A percentile compares a stretch with the other conserved stretches of the same genome.
phyloP scores from a whole-genome alignment of 116 monocot genomes.

The Trichopus zeylanicus region DNA sequence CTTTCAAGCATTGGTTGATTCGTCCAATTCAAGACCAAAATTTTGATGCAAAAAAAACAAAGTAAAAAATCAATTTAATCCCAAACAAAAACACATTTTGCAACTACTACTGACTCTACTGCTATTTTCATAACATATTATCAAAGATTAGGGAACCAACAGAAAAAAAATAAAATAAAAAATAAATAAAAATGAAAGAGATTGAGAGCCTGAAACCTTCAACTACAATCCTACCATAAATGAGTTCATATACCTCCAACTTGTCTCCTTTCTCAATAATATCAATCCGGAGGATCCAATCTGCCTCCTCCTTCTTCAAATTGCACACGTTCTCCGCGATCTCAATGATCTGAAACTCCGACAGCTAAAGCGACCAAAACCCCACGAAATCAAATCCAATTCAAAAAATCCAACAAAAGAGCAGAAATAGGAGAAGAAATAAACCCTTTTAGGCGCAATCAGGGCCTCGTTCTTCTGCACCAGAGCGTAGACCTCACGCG shows the following conservation, averaged over 20 bases:
- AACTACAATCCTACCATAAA: no score
- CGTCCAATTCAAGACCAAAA: no score
- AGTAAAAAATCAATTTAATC: no score
- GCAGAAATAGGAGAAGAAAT: not conserved
- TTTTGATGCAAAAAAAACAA: no score
- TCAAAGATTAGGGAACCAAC: no score
- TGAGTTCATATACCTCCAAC: conserved; percentile 54
- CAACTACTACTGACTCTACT: no score
- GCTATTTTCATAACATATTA: no score
- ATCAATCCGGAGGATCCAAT: conserved; percentile 96
- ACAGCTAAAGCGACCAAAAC: conserved; percentile 36
- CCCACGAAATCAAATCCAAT: not conserved
- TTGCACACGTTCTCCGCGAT: conserved; percentile 96
- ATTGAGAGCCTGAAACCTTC: no score
- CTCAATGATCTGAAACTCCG: conserved; percentile 90
- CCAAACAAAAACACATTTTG: no score
- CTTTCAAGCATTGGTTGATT: no score
- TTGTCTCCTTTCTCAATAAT: conserved; percentile 85
- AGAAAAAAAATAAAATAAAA: conserved; percentile 2
- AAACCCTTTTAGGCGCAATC: conserved; percentile 67
- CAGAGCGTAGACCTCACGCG: conserved; percentile 65
- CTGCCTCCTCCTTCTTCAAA: conserved; percentile 96
- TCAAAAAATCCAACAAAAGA: conserved; percentile 6
- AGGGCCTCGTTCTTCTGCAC: conserved; percentile 55
- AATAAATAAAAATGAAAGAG: no score